A percentile compares a stretch with the other conserved stretches of the same genome.
Conservation (phyloP, 2,329 filamentous ascomycete species). For the Verticillium albo-atrum region DNA sequence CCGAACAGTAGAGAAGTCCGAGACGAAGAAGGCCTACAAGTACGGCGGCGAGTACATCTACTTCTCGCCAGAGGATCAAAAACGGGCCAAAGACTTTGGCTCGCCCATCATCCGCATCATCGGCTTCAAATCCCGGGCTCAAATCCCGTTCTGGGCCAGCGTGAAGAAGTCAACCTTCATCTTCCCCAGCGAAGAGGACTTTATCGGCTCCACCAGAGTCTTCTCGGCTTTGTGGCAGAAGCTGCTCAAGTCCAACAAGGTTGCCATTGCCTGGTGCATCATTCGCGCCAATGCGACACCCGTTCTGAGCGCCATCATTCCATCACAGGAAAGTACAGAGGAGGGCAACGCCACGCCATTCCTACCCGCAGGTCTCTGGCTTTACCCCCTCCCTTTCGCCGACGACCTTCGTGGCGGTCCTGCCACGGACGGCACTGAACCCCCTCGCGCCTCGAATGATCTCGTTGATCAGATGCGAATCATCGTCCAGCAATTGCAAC, state of each 20-base stretch:
- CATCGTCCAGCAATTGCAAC: conserved; percentile 79
- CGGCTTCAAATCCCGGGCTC: conserved; percentile 80
- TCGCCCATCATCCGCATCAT: conserved; percentile 81
- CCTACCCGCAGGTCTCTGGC: conserved; percentile 81
- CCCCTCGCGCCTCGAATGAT: conserved; percentile 58
- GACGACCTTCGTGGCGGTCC: conserved; percentile 81
- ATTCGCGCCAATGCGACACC: conserved; percentile 77
- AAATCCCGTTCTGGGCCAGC: conserved; percentile 78
- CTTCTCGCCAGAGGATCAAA: conserved; percentile 82
- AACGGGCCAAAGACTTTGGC: conserved; percentile 73
- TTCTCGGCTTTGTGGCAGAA: conserved; percentile 91
- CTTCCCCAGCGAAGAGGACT: conserved; percentile 88
- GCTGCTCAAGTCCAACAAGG: conserved; percentile 70
- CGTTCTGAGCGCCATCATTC: conserved; percentile 73
- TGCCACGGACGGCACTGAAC: conserved; percentile 60
- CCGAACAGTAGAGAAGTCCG: conserved; percentile 69
- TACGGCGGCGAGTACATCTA: conserved; percentile 88
- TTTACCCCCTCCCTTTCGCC: conserved; percentile 81
- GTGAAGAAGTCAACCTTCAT: conserved; percentile 86
- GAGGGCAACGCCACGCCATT: conserved; percentile 63
- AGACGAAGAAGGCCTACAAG: conserved; percentile 90
- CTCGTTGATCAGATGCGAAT: conserved; percentile 78
- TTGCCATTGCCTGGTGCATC: conserved; percentile 88
- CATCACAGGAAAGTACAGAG: conserved; percentile 63
- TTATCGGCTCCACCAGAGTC: conserved; percentile 84